Conservation (phyloP, 192 early-diverging fungal genomes). For the Rhizophagus prolifer region DNA sequence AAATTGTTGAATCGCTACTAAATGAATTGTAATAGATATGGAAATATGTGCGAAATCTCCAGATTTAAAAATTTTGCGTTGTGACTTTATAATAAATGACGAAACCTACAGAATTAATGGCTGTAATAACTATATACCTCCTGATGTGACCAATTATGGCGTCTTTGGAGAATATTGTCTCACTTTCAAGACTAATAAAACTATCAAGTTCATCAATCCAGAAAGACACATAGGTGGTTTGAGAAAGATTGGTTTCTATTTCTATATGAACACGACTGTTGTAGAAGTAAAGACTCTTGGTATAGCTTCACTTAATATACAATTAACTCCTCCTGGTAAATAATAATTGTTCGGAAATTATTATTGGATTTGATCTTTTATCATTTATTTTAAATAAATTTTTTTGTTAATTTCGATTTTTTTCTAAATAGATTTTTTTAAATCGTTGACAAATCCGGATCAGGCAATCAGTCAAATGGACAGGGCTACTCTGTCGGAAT, state of each 20-base stretch:
- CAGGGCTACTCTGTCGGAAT: not conserved
- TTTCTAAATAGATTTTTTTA: constrained; percentile 1
- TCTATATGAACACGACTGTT: not conserved
- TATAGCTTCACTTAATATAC: not conserved
- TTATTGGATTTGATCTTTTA: no score
- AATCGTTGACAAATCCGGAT: not conserved
- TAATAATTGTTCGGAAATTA: not conserved
- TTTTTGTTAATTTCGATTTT: no score
- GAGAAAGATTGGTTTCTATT: not conserved
- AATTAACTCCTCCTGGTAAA: not conserved
- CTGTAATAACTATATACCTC: not conserved
- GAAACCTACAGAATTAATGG: not conserved
- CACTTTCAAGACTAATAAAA: not conserved
- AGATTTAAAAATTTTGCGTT: no score
- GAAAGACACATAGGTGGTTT: not conserved
- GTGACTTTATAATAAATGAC: no score
- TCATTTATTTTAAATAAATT: no score
- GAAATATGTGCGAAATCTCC: no score
- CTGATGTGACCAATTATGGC: not conserved
- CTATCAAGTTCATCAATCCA: not conserved
- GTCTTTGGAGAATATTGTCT: not conserved
- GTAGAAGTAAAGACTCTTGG: not conserved
- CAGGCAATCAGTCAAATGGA: not conserved
- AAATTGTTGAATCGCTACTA: no score
- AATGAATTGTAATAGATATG: no score